Evolutionary conservation across 495 filamentous ascomycete genomes (phyloP).

Genomic region (Glutinoglossum americanum): DNA sequence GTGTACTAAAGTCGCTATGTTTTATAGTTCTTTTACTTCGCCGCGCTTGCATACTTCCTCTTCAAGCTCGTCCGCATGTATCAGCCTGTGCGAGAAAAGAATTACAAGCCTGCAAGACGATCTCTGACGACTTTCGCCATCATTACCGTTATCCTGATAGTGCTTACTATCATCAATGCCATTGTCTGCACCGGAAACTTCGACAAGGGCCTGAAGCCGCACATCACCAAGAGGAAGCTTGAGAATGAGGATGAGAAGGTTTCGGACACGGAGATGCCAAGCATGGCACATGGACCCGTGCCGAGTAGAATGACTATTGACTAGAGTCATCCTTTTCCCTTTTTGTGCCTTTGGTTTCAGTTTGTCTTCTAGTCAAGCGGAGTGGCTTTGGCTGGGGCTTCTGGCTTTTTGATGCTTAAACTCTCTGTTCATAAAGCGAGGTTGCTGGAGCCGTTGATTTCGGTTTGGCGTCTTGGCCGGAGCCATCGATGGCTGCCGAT

Average conservation of each 20-base stretch:
- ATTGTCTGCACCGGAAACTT: constrained; percentile 79
- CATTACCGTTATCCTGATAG: constrained; percentile 71
- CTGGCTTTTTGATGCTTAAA: not conserved
- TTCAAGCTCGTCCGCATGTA: constrained; percentile 98
- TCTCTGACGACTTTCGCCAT: constrained; percentile 83
- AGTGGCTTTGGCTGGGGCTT: not conserved
- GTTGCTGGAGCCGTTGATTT: not conserved
- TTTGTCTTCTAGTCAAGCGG: not conserved
- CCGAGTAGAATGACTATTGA: constrained; percentile 78
- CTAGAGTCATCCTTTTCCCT: constrained; percentile 18
- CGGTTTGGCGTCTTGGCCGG: not conserved
- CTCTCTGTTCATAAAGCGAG: not conserved
- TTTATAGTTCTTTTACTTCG: constrained; percentile 54
- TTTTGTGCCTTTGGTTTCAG: not conserved
- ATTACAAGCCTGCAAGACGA: constrained; percentile 52
- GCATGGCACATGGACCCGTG: constrained; percentile 27
- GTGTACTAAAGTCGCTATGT: not conserved
- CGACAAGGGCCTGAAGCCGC: constrained; percentile 69
- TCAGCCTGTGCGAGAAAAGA: constrained; percentile 23
- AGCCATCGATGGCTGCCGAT: too few species aligned
- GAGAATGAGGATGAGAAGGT: constrained; percentile 46
- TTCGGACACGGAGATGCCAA: constrained; percentile 46
- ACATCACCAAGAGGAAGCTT: constrained; percentile 45
- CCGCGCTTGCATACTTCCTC: constrained; percentile 81
- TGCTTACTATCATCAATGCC: constrained; percentile 76